These are phyloP conservation scores for Citrus trifoliata DNA, from an alignment of 345 rosid species.

Conservation along the genomic window DNA sequence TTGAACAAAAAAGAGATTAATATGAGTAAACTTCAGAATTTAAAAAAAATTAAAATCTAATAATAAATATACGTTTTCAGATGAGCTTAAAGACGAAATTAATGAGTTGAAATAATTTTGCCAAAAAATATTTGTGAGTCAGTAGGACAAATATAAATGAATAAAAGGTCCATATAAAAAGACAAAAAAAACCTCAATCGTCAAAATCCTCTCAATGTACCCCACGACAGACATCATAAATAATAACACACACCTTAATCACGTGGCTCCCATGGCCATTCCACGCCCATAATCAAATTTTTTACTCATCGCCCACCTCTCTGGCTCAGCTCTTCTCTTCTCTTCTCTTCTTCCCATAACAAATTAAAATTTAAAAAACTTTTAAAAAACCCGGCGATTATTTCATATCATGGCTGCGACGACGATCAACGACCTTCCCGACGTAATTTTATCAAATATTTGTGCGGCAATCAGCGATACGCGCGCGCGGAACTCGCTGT, in stretches of 20 bases:
- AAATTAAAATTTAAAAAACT: no score
- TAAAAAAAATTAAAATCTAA: no score
- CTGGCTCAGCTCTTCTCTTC: neutral
- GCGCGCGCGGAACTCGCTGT: slow-evolving; percentile 66
- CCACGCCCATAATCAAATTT: neutral
- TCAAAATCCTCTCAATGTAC: neutral
- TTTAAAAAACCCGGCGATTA: neutral
- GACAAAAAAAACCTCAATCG: neutral
- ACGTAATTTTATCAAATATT: slow-evolving; percentile 62
- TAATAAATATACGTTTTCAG: no score
- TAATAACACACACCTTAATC: neutral
- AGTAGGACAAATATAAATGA: neutral
- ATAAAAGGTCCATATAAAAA: neutral
- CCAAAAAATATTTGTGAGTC: no score
- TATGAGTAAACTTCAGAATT: no score
- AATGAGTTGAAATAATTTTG: no score
- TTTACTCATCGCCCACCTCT: no score
- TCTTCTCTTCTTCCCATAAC: neutral
- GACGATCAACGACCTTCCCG: slow-evolving; percentile 62
- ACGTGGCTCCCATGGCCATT: neutral
- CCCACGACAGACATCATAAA: neutral
- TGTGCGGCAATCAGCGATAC: slow-evolving; percentile 50
- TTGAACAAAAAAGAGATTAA: no score
- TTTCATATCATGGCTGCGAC: neutral
- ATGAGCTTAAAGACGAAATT: no score